Evolutionary conservation across 257 asterid genomes (phyloP).

Genomic region (Solanum clarkiae): DNA sequence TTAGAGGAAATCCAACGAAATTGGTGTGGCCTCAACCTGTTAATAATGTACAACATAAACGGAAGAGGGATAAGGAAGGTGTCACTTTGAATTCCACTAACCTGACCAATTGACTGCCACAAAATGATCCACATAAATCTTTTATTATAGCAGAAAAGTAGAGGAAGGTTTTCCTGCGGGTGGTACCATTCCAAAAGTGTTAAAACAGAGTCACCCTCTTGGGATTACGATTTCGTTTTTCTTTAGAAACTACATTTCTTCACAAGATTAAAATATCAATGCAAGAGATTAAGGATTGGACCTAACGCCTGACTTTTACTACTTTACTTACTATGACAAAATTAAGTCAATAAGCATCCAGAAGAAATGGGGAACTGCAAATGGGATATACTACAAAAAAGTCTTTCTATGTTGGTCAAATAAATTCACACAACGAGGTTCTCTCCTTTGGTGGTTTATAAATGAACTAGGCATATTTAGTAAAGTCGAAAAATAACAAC

Average conservation of each 20-base stretch:
- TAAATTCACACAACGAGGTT: not conserved
- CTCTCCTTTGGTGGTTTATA: too few relatives aligned
- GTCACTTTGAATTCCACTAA: conserved; percentile 24
- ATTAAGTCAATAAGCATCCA: not conserved
- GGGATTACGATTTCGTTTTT: not conserved
- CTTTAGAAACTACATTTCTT: not conserved
- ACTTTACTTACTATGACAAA: not conserved
- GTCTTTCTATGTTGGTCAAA: not conserved
- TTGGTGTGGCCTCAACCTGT: conserved; percentile 96
- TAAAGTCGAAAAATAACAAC: not conserved
- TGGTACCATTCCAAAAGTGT: not conserved
- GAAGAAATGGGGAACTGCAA: not conserved
- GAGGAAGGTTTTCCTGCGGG: not conserved
- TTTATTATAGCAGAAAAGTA: not conserved
- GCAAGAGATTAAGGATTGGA: not conserved
- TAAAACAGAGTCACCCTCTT: not conserved
- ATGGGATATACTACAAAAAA: not conserved
- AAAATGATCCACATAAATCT: conserved; percentile 16
- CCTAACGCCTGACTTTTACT: not conserved
- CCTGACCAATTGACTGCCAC: conserved; percentile 4
- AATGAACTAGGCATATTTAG: not conserved
- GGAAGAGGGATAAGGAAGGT: not conserved
- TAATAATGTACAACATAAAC: not conserved
- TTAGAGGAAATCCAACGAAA: conserved; percentile 71
- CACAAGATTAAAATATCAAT: not conserved